phyloP scores from a whole-genome alignment of 106 monocot genomes.

The Ottelia alismoides region DNA sequence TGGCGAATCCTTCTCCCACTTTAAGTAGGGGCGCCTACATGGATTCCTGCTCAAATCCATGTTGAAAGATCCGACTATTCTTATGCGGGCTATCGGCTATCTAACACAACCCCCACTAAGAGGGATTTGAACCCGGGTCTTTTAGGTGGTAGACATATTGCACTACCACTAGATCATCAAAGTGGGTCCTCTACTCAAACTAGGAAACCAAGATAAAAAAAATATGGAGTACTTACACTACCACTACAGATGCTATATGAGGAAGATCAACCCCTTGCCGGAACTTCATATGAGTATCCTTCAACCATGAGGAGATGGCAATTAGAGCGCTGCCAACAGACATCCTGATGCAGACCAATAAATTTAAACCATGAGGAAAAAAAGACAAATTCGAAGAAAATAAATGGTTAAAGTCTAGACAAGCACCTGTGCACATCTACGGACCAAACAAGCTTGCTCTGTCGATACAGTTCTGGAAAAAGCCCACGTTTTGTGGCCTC shows the following conservation, averaged over 20 bases:
- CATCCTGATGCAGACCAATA: conserved; percentile 44
- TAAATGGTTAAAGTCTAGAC: background rate
- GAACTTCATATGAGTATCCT: conserved; percentile 38
- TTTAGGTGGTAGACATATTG: background rate
- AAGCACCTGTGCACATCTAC: conserved; percentile 85
- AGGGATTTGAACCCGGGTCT: background rate
- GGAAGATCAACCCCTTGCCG: conserved; percentile 60
- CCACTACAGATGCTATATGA: conserved; percentile 64
- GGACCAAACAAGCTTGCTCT: conserved; percentile 90
- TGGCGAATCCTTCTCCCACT: no score
- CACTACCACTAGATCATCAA: background rate
- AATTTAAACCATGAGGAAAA: background rate
- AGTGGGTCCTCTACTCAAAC: background rate
- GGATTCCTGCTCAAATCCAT: no score
- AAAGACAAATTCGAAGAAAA: background rate
- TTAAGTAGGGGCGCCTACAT: no score
- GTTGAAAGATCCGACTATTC: no score
- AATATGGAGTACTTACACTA: conserved; percentile 40
- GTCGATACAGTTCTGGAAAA: conserved; percentile 72
- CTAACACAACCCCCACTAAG: background rate
- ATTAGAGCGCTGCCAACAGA: conserved; percentile 79
- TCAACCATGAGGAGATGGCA: conserved; percentile 79
- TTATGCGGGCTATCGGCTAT: background rate
- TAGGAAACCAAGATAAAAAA: conserved; percentile 4
- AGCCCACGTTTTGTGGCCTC: conserved; percentile 54